Evolutionary conservation across 192 early-diverging fungal species (phyloP).

Genomic region (Jimgerdemannia flammicorona): DNA sequence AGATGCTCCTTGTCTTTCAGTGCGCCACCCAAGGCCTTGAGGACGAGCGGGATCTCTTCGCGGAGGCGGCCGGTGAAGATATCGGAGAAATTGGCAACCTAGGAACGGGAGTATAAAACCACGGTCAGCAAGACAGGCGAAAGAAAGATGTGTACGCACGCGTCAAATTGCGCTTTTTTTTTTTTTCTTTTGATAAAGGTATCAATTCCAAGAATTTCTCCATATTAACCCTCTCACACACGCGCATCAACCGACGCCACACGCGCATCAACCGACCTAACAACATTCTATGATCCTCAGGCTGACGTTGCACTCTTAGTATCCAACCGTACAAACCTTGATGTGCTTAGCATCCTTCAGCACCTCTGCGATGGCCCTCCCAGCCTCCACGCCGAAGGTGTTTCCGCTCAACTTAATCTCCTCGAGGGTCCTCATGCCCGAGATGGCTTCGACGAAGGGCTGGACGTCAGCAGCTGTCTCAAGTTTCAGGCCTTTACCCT

Average conservation of each 20-base stretch:
- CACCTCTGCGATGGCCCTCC: constrained; percentile 67
- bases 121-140: constrained; percentile 1
- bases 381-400: constrained; percentile 91
- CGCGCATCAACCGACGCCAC: neutral
- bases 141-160: constrained; percentile 2
- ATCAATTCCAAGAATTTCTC: neutral
- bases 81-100: constrained; percentile 85
- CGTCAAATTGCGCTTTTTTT: constrained; percentile 1
- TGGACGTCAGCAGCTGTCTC: constrained; percentile 78
- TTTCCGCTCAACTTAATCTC: constrained; percentile 82
- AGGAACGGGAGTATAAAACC: constrained; percentile 2
- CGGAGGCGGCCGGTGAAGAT: constrained; percentile 93
- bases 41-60: constrained; percentile 81
- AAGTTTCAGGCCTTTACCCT: constrained; percentile 86
- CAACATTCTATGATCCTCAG: too few relatives aligned
- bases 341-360: constrained; percentile 64
- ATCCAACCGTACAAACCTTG: constrained; percentile 54
- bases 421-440: constrained; percentile 57
- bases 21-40: constrained; percentile 81
- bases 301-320: neutral
- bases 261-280: too few relatives aligned
- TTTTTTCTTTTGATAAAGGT: constrained; percentile 10
- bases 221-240: too few relatives aligned
- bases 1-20: constrained; percentile 76
- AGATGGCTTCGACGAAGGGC: constrained; percentile 69